Conservation (phyloP, 345 rosid genomes). For the Salix brachista region DNA sequence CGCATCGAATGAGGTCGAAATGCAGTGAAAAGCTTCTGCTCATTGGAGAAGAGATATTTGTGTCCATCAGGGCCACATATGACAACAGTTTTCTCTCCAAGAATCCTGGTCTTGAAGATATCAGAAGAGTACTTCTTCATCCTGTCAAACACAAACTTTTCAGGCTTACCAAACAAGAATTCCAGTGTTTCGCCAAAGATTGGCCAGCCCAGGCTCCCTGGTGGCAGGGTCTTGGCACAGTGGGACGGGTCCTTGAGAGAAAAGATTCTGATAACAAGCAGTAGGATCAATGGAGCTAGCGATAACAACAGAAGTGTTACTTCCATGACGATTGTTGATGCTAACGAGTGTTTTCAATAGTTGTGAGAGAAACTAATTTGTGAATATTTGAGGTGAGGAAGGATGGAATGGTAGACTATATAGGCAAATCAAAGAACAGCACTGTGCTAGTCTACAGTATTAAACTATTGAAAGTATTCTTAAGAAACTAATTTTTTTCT, state of each 20-base stretch:
- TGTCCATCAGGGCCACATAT: constrained; percentile 57
- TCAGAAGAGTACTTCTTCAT: constrained; percentile 43
- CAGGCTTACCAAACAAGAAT: constrained; percentile 48
- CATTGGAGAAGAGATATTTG: constrained; percentile 55
- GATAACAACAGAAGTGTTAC: not conserved
- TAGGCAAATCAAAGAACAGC: not conserved
- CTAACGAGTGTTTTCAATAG: not conserved
- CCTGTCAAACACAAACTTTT: constrained; percentile 42
- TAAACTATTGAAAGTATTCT: too few species aligned
- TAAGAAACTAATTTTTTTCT: too few species aligned
- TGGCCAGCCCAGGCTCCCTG: constrained; percentile 65
- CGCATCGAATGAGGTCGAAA: constrained; percentile 52
- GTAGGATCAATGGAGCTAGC: not conserved
- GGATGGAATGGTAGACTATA: not conserved
- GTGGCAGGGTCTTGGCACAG: constrained; percentile 37
- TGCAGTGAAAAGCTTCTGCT: constrained; percentile 48
- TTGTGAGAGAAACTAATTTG: not conserved
- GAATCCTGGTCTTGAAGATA: constrained; percentile 52
- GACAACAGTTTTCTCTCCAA: constrained; percentile 50
- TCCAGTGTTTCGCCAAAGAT: constrained; percentile 42
- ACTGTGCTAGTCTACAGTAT: too few species aligned
- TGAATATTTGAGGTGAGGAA: not conserved
- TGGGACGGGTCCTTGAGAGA: not conserved
- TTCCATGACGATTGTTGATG: not conserved
- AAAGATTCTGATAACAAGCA: not conserved